phyloP scores from a whole-genome alignment of 345 rosid genomes.

The Citrus unshiu region DNA sequence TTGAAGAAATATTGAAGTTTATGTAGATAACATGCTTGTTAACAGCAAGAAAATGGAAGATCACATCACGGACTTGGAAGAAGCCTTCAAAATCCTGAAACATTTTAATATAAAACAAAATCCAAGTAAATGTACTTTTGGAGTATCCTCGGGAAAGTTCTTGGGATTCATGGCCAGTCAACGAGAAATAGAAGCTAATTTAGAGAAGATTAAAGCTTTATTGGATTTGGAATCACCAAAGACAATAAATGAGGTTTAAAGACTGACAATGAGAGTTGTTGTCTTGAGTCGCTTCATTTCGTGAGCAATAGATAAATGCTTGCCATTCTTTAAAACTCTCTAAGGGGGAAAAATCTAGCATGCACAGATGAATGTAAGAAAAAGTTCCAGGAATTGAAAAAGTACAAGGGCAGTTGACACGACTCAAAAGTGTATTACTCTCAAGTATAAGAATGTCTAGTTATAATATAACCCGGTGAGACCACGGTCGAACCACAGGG shows the following conservation, averaged over 20 bases:
- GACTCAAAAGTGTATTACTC: no score
- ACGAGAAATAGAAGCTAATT: no score
- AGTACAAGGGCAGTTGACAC: no score
- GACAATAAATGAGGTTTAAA: not conserved
- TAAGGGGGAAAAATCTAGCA: accelerated
- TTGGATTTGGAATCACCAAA: no score
- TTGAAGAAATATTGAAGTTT: not conserved
- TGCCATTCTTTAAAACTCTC: not conserved
- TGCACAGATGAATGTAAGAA: no score
- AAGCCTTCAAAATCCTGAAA: not conserved
- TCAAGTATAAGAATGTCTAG: no score
- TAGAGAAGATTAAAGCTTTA: no score
- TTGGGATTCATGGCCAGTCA: no score
- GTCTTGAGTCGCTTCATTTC: not conserved
- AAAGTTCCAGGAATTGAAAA: no score
- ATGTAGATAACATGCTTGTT: no score
- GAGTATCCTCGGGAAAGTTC: not conserved
- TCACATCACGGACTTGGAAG: accelerated
- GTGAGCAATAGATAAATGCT: not conserved
- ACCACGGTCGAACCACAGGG: no score
- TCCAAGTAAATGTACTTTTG: not conserved
- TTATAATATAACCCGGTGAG: no score
- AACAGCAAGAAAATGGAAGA: not conserved
- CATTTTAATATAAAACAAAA: not conserved
- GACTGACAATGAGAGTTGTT: not conserved